These are phyloP conservation scores for Nothophoma quercina DNA, from an alignment of 2,329 filamentous ascomycete genomes.

Conservation along the genomic window DNA sequence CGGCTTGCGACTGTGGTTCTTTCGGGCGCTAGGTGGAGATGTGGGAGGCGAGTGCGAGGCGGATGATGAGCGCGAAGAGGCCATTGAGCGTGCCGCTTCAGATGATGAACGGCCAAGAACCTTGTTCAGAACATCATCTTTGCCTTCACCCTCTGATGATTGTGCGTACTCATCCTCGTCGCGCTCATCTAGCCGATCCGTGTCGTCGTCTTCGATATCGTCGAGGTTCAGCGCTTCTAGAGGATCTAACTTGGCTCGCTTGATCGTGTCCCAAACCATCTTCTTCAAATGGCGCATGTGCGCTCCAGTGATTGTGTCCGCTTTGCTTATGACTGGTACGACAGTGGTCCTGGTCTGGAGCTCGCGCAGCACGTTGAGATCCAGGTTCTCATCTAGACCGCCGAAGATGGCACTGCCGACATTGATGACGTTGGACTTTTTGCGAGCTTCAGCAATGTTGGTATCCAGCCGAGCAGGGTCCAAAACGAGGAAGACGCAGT, in stretches of 20 bases:
- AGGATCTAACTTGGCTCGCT: conserved; percentile 85
- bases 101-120: conserved; percentile 49
- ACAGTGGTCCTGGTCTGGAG: conserved; percentile 94
- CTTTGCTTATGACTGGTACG: conserved; percentile 94
- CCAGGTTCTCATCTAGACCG: conserved; percentile 84
- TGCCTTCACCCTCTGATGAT: conserved; percentile 43
- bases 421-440: conserved; percentile 59
- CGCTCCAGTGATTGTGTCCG: conserved; percentile 92
- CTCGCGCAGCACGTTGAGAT: conserved; percentile 86
- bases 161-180: conserved; percentile 58
- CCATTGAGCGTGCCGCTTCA: conserved; percentile 44
- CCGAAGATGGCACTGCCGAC: conserved; percentile 63
- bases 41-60: conserved; percentile 42
- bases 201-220: conserved; percentile 69
- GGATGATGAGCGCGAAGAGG: conserved; percentile 42
- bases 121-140: conserved; percentile 49
- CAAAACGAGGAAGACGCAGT: conserved; percentile 90
- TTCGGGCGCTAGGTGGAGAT: conserved; percentile 42
- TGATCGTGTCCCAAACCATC: conserved; percentile 86
- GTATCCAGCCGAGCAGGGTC: conserved; percentile 86
- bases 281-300: conserved; percentile 95
- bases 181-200: conserved; percentile 58
- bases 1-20: conserved; percentile 50
- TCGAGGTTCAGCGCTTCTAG: conserved; percentile 86
- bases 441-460: conserved; percentile 73